Percentiles rank a stretch among this genome's conserved stretches.
phyloP scores from a whole-genome alignment of 805 yeast species.

The Lipomyces oligophaga region DNA sequence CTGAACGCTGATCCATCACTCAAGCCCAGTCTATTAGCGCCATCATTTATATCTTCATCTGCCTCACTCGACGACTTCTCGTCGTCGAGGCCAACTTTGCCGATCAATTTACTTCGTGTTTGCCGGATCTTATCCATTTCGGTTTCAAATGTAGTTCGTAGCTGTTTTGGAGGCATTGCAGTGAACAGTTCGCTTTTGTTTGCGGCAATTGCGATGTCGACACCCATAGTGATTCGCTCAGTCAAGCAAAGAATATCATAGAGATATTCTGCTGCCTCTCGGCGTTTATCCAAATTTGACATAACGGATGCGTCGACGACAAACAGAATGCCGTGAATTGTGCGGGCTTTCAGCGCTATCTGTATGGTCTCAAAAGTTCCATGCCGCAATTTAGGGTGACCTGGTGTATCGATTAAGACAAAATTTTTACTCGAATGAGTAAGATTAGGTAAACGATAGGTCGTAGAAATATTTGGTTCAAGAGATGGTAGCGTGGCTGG shows the following conservation, averaged over 20 bases:
- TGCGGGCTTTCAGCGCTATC: conserved; percentile 38
- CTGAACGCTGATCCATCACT: conserved; percentile 11
- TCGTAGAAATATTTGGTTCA: conserved; percentile 43
- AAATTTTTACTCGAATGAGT: conserved; percentile 40
- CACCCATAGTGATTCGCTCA: conserved; percentile 61
- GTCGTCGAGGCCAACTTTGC: conserved; percentile 34
- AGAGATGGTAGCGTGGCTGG: conserved; percentile 51
- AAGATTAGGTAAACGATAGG: conserved; percentile 43
- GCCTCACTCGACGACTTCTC: conserved; percentile 12
- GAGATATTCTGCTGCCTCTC: conserved; percentile 27
- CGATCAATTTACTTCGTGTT: conserved; percentile 48
- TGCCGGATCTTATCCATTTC: conserved; percentile 59
- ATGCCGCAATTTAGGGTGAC: conserved; percentile 71
- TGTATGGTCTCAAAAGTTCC: conserved; percentile 48
- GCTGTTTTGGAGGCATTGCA: conserved; percentile 63
- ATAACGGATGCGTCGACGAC: conserved; percentile 68
- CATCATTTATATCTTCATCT: conserved; percentile 7
- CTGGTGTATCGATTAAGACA: conserved; percentile 78
- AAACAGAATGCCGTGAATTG: conserved; percentile 65
- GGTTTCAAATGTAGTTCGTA: conserved; percentile 55
- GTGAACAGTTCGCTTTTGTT: conserved; percentile 86
- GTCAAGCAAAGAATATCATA: conserved; percentile 43
- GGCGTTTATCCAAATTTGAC: conserved; percentile 21
- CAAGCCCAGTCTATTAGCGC: conserved; percentile 12
- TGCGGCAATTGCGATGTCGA: conserved; percentile 64